Evolutionary conservation across 75 land plant genomes (phyloP).

Genomic region (Pinus albicaulis): DNA sequence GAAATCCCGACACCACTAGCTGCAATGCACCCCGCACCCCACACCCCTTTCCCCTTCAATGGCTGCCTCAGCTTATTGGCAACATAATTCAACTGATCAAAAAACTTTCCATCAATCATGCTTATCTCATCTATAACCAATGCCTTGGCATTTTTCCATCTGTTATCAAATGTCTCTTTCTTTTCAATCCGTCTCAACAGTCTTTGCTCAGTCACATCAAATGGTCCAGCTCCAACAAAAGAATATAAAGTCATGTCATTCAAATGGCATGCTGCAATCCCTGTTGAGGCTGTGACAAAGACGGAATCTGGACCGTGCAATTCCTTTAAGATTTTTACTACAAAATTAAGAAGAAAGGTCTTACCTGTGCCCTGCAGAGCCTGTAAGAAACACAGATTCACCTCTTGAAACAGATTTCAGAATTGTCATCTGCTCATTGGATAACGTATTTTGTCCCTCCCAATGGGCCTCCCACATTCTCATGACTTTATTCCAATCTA

Average conservation of each 20-base stretch:
- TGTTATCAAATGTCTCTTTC: constrained; percentile 9
- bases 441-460: constrained; percentile 4
- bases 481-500: no score
- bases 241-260: constrained; percentile 72
- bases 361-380: constrained; percentile 90
- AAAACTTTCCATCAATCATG: constrained; percentile 66
- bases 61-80: constrained; percentile 30
- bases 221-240: constrained; percentile 61
- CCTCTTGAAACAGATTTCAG: constrained; percentile 38
- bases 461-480: no score
- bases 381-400: constrained; percentile 71
- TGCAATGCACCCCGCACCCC: constrained; percentile 87
- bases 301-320: constrained; percentile 30
- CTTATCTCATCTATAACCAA: constrained; percentile 80
- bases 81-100: constrained; percentile 62
- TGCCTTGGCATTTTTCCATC: constrained; percentile 61
- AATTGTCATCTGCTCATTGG: constrained; percentile 38
- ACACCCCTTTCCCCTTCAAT: constrained; percentile 1
- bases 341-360: constrained; percentile 41
- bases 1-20: constrained; percentile 72
- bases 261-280: constrained; percentile 67
- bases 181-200: constrained; percentile 18
- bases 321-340: constrained; percentile 25
- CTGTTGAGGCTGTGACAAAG: constrained; percentile 83
- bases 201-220: constrained; percentile 9